Base-by-base conservation (phyloP, 140 eudicot species). In the Cichorium intybus region DNA sequence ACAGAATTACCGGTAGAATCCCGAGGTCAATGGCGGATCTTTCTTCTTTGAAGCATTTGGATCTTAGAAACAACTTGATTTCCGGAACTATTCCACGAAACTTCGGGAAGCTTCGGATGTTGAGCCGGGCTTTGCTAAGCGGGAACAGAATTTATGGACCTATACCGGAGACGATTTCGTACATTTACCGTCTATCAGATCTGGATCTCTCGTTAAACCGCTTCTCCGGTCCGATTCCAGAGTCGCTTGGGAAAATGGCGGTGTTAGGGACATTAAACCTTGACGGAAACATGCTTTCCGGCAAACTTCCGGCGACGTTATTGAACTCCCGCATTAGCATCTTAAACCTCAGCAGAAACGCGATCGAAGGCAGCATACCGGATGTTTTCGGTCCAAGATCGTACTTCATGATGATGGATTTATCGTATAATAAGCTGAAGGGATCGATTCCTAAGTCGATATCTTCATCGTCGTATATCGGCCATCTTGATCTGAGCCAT, bases 401-500 rank as follows among this genome's bases (percentile, higher is more conserved):
- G 0, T 92, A 92, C 39, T 92, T 92, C 33, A 87, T 77, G 77
- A 70, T 76, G 46, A 20, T 91, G 58, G 97, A 91, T 77, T 60
- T 91, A n/a, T 85, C 97, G 61, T 75, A 81, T 63, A 91, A 91
- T 58, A 69, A 65, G 64, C 45, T 91, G 5, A 85, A 58, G 28
- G 97, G 97, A 23, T 56, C 75, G 22, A 72, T 87, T 22, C 96
- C 97, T n/a, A 85, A 77, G 58, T 87, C 96, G 39, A 82, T 91
- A 7, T 24, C 87, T 1, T 69, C 75, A 10, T 95, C 95, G 9
- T 39, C 85, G 22, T 91, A 11, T 57, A 60, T 91, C 33, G 97
- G 97, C 1, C 96, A 91, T 31, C 59, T 91, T n/a, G 97, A 91
- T 69, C 58, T 91, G 55, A 91, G 97, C 62, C 95, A 91, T 67